These are phyloP conservation scores for Akanthomyces uredinophilus DNA, from an alignment of 2,329 filamentous ascomycete genomes.

Conservation along the genomic window DNA sequence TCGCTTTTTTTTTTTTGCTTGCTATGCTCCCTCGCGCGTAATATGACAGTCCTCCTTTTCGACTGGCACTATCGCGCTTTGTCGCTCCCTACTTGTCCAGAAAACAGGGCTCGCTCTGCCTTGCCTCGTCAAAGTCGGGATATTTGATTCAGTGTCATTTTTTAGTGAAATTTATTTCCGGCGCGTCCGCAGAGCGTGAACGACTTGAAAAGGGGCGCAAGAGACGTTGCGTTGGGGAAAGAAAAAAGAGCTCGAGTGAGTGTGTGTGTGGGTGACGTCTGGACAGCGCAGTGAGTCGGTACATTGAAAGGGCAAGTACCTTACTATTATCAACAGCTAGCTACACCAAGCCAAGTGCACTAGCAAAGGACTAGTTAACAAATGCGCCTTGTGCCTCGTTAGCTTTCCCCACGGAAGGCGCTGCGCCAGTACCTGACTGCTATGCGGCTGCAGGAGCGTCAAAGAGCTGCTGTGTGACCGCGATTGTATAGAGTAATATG, in stretches of 20 bases:
- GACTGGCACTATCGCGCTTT: not conserved
- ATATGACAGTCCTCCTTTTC: not conserved
- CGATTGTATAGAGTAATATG: not conserved
- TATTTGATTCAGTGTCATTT: not conserved
- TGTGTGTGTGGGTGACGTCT: constrained; percentile 4
- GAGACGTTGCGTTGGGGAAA: not conserved
- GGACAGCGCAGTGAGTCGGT: not conserved
- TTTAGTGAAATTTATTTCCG: not conserved
- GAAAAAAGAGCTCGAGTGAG: constrained; percentile 1
- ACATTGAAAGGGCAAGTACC: not conserved
- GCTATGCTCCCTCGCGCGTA: not conserved
- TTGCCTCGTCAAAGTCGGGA: not conserved
- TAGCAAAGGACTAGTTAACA: not conserved
- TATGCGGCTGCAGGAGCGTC: not conserved
- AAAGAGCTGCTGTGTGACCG: not conserved
- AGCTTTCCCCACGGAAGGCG: not conserved
- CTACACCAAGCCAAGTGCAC: not conserved
- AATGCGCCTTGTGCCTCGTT: not conserved
- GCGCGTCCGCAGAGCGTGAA: not conserved
- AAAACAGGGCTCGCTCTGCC: not conserved
- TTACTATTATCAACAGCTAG: not conserved
- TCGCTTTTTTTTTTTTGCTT: not conserved
- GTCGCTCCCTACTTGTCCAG: not conserved
- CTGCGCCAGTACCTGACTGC: not conserved
- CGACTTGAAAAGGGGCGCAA: not conserved